phyloP scores from a whole-genome alignment of 2,329 filamentous ascomycete species.

The Ophiocordyceps camponoti-floridani region DNA sequence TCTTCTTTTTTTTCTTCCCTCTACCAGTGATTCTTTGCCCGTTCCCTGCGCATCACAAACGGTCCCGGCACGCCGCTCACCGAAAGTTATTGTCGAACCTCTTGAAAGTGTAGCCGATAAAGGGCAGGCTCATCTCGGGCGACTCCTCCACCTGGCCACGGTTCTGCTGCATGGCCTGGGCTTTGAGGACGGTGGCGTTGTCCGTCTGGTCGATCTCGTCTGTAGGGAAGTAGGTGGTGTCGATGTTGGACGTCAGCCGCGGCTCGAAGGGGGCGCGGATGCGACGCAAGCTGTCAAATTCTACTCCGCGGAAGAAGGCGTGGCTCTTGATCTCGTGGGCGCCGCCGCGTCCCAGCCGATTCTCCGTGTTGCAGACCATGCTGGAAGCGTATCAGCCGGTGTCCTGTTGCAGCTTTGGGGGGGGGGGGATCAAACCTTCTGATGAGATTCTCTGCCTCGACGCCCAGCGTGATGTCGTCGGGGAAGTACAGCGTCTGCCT shows the following conservation, averaged over 20 bases:
- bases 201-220: constrained; percentile 97
- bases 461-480: constrained; percentile 76
- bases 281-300: constrained; percentile 80
- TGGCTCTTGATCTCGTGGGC: constrained; percentile 88
- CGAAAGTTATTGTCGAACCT: constrained; percentile 66
- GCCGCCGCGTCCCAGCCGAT: constrained; percentile 73
- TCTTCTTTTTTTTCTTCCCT: background rate
- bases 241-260: constrained; percentile 77
- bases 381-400: constrained; percentile 23
- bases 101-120: constrained; percentile 57
- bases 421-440: constrained; percentile 46
- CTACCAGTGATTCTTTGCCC: no score
- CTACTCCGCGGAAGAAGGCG: constrained; percentile 90
- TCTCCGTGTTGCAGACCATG: constrained; percentile 84
- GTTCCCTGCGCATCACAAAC: no score
- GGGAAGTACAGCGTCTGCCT: constrained; percentile 90
- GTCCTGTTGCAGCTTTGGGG: background rate
- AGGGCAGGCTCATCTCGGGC: constrained; percentile 89
- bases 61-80: constrained; percentile 10
- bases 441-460: constrained; percentile 82
- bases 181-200: constrained; percentile 71
- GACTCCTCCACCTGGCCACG: constrained; percentile 54
- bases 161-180: constrained; percentile 58
- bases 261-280: constrained; percentile 96
- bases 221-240: constrained; percentile 96